Base-by-base conservation (phyloP, 2,329 filamentous ascomycete genomes). In the Pyrenochaeta sp. region DNA sequence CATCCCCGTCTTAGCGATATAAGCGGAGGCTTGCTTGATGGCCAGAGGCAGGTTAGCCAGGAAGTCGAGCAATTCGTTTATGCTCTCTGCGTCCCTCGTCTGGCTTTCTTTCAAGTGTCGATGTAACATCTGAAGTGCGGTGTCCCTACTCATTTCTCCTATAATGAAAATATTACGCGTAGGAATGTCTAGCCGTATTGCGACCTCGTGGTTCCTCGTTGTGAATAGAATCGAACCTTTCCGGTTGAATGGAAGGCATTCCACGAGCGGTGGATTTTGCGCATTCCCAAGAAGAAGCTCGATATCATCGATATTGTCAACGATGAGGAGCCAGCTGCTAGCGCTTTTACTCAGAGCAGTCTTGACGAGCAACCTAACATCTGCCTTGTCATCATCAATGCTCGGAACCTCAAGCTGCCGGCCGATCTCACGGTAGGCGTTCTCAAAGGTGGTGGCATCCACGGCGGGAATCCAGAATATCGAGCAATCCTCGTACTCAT, bases 201-300 rank as follows among this genome's bases (percentile, higher is more conserved):
- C 59, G 25, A 42, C 34, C 15, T 54, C 34, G 15, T 24, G 30
- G 19, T 42, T 54, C n/a, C 52, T 42, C 2, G 69, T 69, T n/a
- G 67, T 78, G 48, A 77, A 71, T 0, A 78, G 37, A 40, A 78
- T 72, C 19, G 65, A 73, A 6, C 75, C 73, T 24, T 61, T 67
- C 2, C 39, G 19, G 50, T 59, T 74, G 36, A 19, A 19, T 19
- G 19, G 19, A 19, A 19, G 19, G 19, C 19, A 19, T 19, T 19
- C 19, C 19, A 19, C 19, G 19, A 19, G 19, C 1, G 19, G 19
- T 19, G 19, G 1, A 19, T 19, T 19, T 19, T 19, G 19, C 19
- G 19, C 19, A 1, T 19, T 19, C 19, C 19, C 19, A 19, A 19
- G 1, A 1, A 19, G 19, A 19, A 19, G 19, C 19, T 19, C 19